Base-by-base conservation (phyloP, 305 asterid genomes). In the Rubia peregrina region DNA sequence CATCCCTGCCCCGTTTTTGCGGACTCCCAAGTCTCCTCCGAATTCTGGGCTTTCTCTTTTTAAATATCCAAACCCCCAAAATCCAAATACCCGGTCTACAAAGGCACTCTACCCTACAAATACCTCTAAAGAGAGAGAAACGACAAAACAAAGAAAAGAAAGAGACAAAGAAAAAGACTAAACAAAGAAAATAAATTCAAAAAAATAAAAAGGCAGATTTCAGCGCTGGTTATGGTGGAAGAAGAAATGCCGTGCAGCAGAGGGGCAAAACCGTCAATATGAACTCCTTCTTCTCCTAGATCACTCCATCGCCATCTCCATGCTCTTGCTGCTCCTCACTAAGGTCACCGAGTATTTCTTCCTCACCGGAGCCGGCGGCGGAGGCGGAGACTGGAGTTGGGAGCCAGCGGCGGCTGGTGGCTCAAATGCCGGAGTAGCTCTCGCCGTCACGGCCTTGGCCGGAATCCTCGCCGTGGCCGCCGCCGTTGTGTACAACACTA, bases 401-500 rank as follows among this genome's bases (percentile, higher is more conserved):
- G 22, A 1, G 64, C 24, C 26, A 70, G 51, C 84, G 69, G 91
- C 77, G 76, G 89, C 88, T 62, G 78, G 76, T 66, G 79, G 84
- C 59, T 48, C 85, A 26, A 86, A 79, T 85, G 88, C 86, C 74
- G 89, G 87, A 57, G 71, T 89, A 81, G 82, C 85, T 79, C 66
- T 89, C 81, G 91, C 82, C 73, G 78, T 85, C 81, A 87, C 95
- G 88, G 96, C 94, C 86, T 70, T 89, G 79, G 90, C 88, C 74
- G 94, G 91, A 78, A 51, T 51, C 53, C 74, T 88, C 75, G 89
- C 89, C 74, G 75, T 92, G 84, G 88, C 95, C 86, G 88, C 88
- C 84, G 88, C 86, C 72, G 82, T 86, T 77, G 73, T 82, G 84
- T 85, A 78, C 83, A 78, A 85, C 56, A 75, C 84, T 85, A 83